These are phyloP conservation scores for Dacryopinax spathularia DNA, from an alignment of 768 basidiomycete species.

Conservation along the genomic window DNA sequence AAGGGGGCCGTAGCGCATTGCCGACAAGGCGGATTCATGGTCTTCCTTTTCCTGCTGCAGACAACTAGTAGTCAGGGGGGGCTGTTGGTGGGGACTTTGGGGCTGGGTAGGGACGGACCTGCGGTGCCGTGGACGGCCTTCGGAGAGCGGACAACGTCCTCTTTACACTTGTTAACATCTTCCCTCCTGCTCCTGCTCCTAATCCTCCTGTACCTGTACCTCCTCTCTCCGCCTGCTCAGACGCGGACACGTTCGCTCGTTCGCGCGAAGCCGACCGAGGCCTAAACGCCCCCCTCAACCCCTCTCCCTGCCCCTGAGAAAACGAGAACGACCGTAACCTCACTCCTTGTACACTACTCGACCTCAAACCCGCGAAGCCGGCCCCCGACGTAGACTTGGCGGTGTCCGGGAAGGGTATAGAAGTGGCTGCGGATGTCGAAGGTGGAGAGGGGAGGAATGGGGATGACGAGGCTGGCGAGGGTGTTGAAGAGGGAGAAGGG, in stretches of 20 bases:
- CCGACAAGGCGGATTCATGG: background rate
- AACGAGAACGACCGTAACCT: background rate
- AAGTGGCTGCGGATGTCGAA: background rate
- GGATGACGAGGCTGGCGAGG: background rate
- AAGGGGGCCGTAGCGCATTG: background rate
- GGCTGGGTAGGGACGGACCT: background rate
- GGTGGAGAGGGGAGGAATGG: background rate
- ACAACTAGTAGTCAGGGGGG: background rate
- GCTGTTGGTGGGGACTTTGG: background rate
- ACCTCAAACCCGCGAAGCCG: background rate
- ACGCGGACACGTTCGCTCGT: background rate
- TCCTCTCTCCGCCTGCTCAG: background rate
- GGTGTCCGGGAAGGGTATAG: background rate
- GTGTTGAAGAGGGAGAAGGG: background rate
- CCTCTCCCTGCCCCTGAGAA: background rate
- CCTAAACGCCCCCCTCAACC: too few species aligned
- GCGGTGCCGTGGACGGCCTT: background rate
- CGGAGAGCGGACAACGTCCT: background rate
- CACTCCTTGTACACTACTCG: background rate
- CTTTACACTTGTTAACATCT: background rate
- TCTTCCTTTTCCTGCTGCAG: background rate
- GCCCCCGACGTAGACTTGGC: too few species aligned
- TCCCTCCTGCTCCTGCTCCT: background rate
- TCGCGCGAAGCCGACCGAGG: too few species aligned
- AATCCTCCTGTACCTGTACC: background rate